Conservation (phyloP, 768 basidiomycete species). For the Boletus subcaerulescens region DNA sequence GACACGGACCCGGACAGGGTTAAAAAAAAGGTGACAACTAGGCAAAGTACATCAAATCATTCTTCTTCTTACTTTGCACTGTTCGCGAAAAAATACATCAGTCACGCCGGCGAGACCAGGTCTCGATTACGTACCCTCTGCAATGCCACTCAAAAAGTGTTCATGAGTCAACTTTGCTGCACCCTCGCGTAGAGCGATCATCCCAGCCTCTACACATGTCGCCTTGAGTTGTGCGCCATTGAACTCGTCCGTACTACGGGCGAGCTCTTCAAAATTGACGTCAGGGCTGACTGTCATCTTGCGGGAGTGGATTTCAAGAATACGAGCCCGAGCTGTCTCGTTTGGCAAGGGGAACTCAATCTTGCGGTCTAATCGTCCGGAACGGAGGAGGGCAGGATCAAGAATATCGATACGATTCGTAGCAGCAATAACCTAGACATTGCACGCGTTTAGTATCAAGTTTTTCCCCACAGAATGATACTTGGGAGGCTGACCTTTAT, state of each 20-base stretch:
- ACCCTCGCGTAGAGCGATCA: constrained; percentile 96
- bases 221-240: constrained; percentile 97
- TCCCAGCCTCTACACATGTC: constrained; percentile 98
- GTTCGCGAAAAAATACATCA: constrained; percentile 31
- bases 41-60: constrained; percentile 92
- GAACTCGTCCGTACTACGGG: constrained; percentile 96
- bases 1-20: no score
- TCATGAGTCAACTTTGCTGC: constrained; percentile 87
- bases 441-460: constrained; percentile 4
- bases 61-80: constrained; percentile 99
- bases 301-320: constrained; percentile 94
- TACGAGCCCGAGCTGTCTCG: constrained; percentile 93
- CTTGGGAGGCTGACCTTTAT: constrained; percentile 69
- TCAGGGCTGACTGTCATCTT: constrained; percentile 89
- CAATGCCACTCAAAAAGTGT: constrained; percentile 91
- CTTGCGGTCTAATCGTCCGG: constrained; percentile 95
- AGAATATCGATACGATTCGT: constrained; percentile 99
- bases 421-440: constrained; percentile 86
- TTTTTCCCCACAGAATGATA: background rate
- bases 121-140: constrained; percentile 59
- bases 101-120: constrained; percentile 5
- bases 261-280: constrained; percentile 96
- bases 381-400: constrained; percentile 96
- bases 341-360: constrained; percentile 98
- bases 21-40: constrained; percentile 36